Percentiles rank a stretch among this genome's conserved stretches.
phyloP scores from a whole-genome alignment of 768 basidiomycete genomes.

The Kwoniella heveanensis region DNA sequence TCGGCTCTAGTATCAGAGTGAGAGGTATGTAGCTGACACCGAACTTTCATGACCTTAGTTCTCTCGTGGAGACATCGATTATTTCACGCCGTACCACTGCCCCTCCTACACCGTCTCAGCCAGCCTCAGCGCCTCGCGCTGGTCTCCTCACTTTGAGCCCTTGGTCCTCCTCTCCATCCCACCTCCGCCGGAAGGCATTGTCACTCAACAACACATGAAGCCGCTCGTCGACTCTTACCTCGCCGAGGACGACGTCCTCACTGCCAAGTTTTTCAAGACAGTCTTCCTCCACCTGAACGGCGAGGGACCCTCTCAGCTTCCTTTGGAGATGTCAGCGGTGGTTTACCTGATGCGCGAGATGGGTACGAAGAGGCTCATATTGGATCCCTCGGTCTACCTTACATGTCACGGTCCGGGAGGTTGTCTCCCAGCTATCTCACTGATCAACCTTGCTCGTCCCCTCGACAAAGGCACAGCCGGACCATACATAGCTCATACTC shows the following conservation, averaged over 20 bases:
- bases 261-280: background rate
- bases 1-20: no score
- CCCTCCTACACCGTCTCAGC: background rate
- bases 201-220: conserved; percentile 5
- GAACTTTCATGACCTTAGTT: no score
- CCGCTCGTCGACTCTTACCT: conserved; percentile 7
- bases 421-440: no score
- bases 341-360: conserved; percentile 11
- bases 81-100: conserved; percentile 7
- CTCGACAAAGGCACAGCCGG: background rate
- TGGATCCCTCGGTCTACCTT: no score
- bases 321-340: background rate
- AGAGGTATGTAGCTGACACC: no score
- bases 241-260: conserved; percentile 13
- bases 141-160: background rate
- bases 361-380: background rate
- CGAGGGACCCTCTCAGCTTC: background rate
- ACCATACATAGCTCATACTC: no score
- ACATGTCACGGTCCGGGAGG: no score
- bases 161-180: background rate
- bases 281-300: conserved; percentile 4
- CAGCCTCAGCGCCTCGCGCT: background rate
- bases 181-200: background rate
- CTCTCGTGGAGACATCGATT: conserved; percentile 7
- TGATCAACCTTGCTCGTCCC: no score